Conservation (phyloP, 768 basidiomycete species). For the Tephrocybe sp. region DNA sequence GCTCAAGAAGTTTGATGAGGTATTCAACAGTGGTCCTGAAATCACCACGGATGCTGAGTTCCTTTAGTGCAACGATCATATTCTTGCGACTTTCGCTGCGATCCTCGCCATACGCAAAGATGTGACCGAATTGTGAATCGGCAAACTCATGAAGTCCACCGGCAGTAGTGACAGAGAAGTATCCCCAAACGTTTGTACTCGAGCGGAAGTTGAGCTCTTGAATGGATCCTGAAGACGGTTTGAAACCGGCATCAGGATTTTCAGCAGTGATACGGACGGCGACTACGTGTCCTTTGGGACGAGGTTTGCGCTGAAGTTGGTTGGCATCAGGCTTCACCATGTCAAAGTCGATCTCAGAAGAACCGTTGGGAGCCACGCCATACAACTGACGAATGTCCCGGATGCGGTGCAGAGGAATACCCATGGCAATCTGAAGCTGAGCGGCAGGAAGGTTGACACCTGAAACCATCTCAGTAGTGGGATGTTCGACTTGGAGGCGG, state of each 20-base stretch:
- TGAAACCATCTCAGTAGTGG: constrained; percentile 99
- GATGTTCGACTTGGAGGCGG: constrained; percentile 99
- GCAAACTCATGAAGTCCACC: constrained; percentile 99
- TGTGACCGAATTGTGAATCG: constrained; percentile 98
- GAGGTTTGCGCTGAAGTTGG: constrained; percentile 89
- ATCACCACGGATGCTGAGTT: constrained; percentile 97
- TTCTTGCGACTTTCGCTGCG: constrained; percentile 95
- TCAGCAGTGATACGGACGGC: constrained; percentile 99
- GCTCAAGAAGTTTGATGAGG: constrained; percentile 94
- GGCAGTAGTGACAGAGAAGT: constrained; percentile 94
- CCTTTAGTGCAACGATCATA: constrained; percentile 99
- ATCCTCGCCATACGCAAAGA: constrained; percentile 98
- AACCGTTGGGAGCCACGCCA: constrained; percentile 85
- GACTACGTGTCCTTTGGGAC: constrained; percentile 97
- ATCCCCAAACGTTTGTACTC: constrained; percentile 99
- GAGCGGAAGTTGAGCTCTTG: constrained; percentile 99
- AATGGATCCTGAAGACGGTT: constrained; percentile 93
- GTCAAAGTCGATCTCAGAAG: constrained; percentile 96
- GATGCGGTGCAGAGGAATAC: constrained; percentile 92
- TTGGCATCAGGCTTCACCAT: constrained; percentile 86
- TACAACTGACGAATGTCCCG: constrained; percentile 94
- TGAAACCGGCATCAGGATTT: constrained; percentile 99
- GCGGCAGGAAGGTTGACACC: constrained; percentile 98
- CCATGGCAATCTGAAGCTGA: constrained; percentile 97
- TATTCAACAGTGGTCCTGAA: constrained; percentile 99